These are phyloP conservation scores for Lactuca saligna DNA, from an alignment of 129 eudicot species.

Conservation along the genomic window DNA sequence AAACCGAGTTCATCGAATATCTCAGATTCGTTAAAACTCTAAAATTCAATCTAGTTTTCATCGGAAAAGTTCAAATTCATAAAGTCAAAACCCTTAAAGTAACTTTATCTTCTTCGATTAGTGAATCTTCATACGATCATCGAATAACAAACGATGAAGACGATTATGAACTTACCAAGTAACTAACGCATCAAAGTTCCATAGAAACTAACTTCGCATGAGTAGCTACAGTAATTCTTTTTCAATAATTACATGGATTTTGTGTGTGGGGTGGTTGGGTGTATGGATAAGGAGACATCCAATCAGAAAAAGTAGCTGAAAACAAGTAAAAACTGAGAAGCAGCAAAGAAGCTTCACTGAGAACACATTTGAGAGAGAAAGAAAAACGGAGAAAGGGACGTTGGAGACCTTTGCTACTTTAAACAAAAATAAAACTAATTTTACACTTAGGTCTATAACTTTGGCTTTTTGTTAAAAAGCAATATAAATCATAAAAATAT, in stretches of 20 bases:
- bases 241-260: neutral
- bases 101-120: neutral
- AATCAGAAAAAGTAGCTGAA: constrained; percentile 13
- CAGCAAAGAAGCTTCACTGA: constrained; percentile 8
- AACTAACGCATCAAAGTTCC: constrained; percentile 20
- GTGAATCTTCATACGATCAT: neutral
- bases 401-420: constrained; percentile 7
- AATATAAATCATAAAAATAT: too few species aligned
- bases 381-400: constrained; percentile 19
- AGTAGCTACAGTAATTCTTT: neutral
- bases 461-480: too few species aligned
- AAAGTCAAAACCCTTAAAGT: constrained; percentile 12
- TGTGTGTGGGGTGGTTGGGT: neutral
- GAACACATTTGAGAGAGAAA: neutral
- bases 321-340: constrained; percentile 10
- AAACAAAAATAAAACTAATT: neutral
- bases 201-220: neutral
- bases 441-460: too few species aligned
- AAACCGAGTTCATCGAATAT: constrained; percentile 1
- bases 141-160: neutral
- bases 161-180: constrained; percentile 25
- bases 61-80: constrained; percentile 6
- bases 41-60: constrained; percentile 8
- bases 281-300: constrained; percentile 9
- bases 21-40: constrained; percentile 3